Conservation (phyloP, 2,329 filamentous ascomycete species). For the Tolypocladium nubicola region DNA sequence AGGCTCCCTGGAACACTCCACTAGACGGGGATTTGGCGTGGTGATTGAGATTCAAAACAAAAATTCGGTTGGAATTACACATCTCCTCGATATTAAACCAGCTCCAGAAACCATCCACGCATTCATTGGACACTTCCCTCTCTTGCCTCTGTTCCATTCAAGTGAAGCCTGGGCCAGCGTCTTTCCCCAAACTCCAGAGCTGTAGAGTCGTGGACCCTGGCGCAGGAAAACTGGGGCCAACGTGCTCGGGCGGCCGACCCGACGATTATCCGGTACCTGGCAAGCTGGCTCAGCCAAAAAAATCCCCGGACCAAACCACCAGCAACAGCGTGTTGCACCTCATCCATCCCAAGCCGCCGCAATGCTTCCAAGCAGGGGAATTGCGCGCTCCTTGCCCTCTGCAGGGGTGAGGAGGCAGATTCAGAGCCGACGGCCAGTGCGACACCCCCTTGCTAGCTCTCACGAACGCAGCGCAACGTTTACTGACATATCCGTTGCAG, state of each 20-base stretch:
- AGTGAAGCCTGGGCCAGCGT: neutral
- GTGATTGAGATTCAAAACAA: neutral
- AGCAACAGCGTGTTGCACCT: neutral
- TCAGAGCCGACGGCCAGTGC: constrained; percentile 11
- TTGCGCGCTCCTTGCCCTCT: constrained; percentile 27
- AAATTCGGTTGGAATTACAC: neutral
- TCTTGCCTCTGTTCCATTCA: neutral
- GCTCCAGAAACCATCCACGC: neutral
- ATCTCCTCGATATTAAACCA: neutral
- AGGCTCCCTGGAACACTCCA: neutral
- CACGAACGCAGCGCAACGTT: neutral
- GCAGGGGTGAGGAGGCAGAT: constrained; percentile 18
- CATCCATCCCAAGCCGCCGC: constrained; percentile 11
- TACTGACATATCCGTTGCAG: constrained; percentile 11
- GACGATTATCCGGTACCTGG: constrained; percentile 28
- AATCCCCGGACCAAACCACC: constrained; percentile 11
- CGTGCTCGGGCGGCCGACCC: constrained; percentile 8
- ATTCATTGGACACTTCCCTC: no score
- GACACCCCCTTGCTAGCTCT: neutral
- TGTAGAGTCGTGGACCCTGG: neutral
- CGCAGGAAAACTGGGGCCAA: neutral
- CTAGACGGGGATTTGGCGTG: neutral
- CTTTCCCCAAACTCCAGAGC: neutral
- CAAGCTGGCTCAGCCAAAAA: constrained; percentile 14
- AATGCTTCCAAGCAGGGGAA: constrained; percentile 36